These are phyloP conservation scores for Dothistroma pini DNA, from an alignment of 2,329 filamentous ascomycete genomes.

Conservation along the genomic window DNA sequence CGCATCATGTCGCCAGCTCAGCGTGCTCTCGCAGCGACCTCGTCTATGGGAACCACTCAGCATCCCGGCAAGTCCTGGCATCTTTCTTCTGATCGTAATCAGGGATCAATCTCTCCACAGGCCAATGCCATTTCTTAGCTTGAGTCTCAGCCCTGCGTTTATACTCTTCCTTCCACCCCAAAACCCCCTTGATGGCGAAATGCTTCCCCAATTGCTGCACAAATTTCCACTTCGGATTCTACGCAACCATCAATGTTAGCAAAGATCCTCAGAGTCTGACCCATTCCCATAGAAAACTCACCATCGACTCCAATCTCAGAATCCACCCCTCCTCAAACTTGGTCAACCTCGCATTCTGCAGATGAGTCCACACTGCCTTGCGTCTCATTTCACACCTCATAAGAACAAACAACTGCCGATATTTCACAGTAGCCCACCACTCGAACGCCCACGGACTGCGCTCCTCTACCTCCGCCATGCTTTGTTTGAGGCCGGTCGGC, in stretches of 20 bases:
- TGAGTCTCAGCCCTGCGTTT: not conserved
- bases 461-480: not conserved
- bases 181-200: not conserved
- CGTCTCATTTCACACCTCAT: not conserved
- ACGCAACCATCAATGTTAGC: not conserved
- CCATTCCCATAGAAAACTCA: not conserved
- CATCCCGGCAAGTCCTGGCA: not conserved
- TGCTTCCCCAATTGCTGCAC: constrained; percentile 1
- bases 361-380: not conserved
- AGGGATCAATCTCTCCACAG: not conserved
- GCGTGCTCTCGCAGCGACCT: not conserved
- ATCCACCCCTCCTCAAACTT: not conserved
- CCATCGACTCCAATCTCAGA: not conserved
- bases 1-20: too few species aligned
- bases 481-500: not conserved
- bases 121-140: too few species aligned
- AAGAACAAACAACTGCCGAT: not conserved
- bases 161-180: constrained; percentile 6
- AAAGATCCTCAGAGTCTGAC: not conserved
- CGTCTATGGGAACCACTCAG: not conserved
- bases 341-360: not conserved
- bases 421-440: not conserved
- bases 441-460: not conserved
- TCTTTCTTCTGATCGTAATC: not conserved
- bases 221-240: not conserved